phyloP scores from a whole-genome alignment of 2,329 filamentous ascomycete genomes.

The Dactylellina haptotyla region DNA sequence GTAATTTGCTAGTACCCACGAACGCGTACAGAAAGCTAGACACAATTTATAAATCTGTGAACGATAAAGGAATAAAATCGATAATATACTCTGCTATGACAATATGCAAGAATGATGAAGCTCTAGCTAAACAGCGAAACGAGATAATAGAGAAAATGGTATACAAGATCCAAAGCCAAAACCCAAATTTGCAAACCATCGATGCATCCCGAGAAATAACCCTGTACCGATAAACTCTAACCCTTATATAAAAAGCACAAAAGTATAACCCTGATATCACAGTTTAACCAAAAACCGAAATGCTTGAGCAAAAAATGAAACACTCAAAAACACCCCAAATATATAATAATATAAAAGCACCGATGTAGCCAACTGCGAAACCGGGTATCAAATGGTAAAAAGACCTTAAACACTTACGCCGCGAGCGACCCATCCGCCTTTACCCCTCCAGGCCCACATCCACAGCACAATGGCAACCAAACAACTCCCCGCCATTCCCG shows the following conservation, averaged over 20 bases:
- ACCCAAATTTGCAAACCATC: not conserved
- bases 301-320: not conserved
- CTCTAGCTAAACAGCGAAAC: not conserved
- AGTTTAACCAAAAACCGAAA: not conserved
- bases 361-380: not conserved
- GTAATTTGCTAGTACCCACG: no score
- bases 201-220: not conserved
- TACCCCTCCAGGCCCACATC: conserved; percentile 60
- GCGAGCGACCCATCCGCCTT: conserved; percentile 55
- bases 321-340: not conserved
- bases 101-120: no score
- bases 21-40: no score
- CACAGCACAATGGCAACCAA: conserved; percentile 61
- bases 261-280: not conserved
- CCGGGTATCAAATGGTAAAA: conserved; percentile 8
- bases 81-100: no score
- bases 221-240: not conserved
- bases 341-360: not conserved
- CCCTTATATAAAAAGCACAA: not conserved
- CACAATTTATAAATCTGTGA: no score
- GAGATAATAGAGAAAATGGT: not conserved
- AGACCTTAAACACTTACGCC: conserved; percentile 55
- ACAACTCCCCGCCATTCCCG: conserved; percentile 77
- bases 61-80: no score
- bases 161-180: not conserved